Evolutionary conservation across 2,329 filamentous ascomycete genomes (phyloP).

Genomic region (Cercospora sp.): DNA sequence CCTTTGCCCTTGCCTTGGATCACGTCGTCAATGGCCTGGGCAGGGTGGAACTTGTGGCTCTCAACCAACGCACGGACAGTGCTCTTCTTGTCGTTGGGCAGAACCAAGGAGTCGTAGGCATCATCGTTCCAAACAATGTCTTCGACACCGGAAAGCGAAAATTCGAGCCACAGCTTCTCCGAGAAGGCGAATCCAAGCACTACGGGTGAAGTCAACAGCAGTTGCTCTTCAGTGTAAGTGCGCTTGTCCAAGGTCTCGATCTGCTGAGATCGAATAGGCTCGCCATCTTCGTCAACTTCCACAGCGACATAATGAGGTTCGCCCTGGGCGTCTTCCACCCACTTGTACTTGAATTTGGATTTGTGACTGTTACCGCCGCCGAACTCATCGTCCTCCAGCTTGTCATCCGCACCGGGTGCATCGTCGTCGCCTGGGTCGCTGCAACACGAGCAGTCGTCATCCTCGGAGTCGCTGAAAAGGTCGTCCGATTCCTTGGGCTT

Average conservation of each 20-base stretch:
- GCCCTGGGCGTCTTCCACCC: constrained; percentile 52
- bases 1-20: constrained; percentile 78
- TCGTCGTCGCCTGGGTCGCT: constrained; percentile 44
- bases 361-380: constrained; percentile 47
- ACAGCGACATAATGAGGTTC: constrained; percentile 55
- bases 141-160: constrained; percentile 73
- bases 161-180: constrained; percentile 88
- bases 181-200: constrained; percentile 84
- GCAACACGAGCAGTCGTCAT: constrained; percentile 45
- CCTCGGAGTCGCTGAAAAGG: constrained; percentile 54
- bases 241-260: constrained; percentile 55
- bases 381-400: constrained; percentile 50
- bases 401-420: constrained; percentile 50
- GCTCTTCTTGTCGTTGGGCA: constrained; percentile 62
- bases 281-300: constrained; percentile 56
- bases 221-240: constrained; percentile 75
- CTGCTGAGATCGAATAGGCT: constrained; percentile 57
- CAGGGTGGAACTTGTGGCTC: constrained; percentile 78
- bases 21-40: constrained; percentile 76
- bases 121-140: constrained; percentile 83
- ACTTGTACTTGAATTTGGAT: constrained; percentile 42
- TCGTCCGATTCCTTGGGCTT: constrained; percentile 60
- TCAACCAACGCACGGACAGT: constrained; percentile 77
- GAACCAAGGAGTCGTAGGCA: constrained; percentile 78
- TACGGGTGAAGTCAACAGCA: constrained; percentile 78